Conservation (phyloP, 768 basidiomycete genomes). For the Mycena olivaceomarginata region DNA sequence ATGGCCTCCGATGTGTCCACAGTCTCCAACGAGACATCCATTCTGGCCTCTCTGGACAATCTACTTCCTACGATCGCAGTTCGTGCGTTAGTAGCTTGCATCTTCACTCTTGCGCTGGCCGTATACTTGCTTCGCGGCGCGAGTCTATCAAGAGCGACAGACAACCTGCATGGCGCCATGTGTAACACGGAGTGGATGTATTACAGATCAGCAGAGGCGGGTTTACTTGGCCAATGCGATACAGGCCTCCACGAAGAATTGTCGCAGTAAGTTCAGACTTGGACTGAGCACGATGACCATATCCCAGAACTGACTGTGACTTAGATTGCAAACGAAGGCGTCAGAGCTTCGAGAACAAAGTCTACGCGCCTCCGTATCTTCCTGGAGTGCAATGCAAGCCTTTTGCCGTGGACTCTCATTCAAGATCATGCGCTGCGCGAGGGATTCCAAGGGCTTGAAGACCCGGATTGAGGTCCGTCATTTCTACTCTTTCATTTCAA, state of each 20-base stretch:
- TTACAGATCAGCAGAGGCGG: constrained; percentile 2
- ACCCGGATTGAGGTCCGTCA: constrained; percentile 18
- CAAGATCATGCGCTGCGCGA: constrained; percentile 20
- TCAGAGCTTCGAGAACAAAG: constrained; percentile 32
- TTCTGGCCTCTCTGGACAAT: constrained; percentile 18
- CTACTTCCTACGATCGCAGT: constrained; percentile 13
- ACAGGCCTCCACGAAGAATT: background rate
- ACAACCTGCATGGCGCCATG: background rate
- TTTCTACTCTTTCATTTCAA: background rate
- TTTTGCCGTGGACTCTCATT: constrained; percentile 21
- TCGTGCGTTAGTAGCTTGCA: background rate
- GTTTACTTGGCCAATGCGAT: background rate
- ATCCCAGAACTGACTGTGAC: background rate
- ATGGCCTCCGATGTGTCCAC: constrained; percentile 17
- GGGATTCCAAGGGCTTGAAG: constrained; percentile 13
- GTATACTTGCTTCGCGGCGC: constrained; percentile 4
- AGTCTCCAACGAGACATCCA: constrained; percentile 30
- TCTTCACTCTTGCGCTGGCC: background rate
- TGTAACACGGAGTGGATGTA: constrained; percentile 21
- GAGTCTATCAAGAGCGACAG: constrained; percentile 4
- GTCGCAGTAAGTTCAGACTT: background rate
- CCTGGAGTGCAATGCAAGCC: background rate
- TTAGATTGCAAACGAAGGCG: constrained; percentile 26
- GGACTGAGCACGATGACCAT: too few species aligned
- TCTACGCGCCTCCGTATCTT: constrained; percentile 18